Percentiles rank a stretch among this genome's conserved stretches.
These are phyloP conservation scores for Fusarium abutilonis DNA, from an alignment of 2,329 filamentous ascomycete genomes.

Conservation along the genomic window DNA sequence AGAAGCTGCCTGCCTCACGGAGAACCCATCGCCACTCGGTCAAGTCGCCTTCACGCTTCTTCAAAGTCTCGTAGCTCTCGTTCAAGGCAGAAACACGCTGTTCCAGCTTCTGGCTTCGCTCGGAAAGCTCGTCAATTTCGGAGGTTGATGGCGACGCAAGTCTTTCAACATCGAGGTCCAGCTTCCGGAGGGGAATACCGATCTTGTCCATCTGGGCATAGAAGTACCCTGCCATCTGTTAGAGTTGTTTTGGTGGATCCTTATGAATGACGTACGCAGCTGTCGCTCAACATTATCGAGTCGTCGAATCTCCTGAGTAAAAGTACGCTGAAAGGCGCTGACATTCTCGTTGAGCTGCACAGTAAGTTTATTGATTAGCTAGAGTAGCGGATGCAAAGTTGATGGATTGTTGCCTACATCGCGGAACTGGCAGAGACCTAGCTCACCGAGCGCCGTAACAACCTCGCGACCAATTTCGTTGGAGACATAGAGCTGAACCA, in stretches of 20 bases:
- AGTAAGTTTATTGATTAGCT: slow-evolving; percentile 28
- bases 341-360: slow-evolving; percentile 88
- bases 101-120: slow-evolving; percentile 91
- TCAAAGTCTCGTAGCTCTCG: slow-evolving; percentile 97
- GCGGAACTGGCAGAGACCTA: slow-evolving; percentile 95
- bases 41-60: slow-evolving; percentile 96
- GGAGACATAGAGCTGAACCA: slow-evolving; percentile 99
- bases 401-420: slow-evolving; percentile 72
- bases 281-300: slow-evolving; percentile 98
- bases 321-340: slow-evolving; percentile 95
- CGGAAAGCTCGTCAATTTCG: slow-evolving; percentile 95
- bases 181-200: slow-evolving; percentile 83
- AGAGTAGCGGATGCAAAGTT: slow-evolving; percentile 10
- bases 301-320: slow-evolving; percentile 95
- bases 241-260: slow-evolving; percentile 40
- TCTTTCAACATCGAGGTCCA: slow-evolving; percentile 88
- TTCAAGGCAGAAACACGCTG: slow-evolving; percentile 91
- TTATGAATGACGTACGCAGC: slow-evolving; percentile 73
- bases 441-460: slow-evolving; percentile 93
- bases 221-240: slow-evolving; percentile 78
- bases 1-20: slow-evolving; percentile 95
- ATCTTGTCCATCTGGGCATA: slow-evolving; percentile 95
- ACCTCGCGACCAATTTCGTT: slow-evolving; percentile 99
- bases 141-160: slow-evolving; percentile 88
- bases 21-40: slow-evolving; percentile 99